These are phyloP conservation scores for Sphagnum contortum DNA, from an alignment of 225 moss, liverwort and hornwort species.

Conservation along the genomic window DNA sequence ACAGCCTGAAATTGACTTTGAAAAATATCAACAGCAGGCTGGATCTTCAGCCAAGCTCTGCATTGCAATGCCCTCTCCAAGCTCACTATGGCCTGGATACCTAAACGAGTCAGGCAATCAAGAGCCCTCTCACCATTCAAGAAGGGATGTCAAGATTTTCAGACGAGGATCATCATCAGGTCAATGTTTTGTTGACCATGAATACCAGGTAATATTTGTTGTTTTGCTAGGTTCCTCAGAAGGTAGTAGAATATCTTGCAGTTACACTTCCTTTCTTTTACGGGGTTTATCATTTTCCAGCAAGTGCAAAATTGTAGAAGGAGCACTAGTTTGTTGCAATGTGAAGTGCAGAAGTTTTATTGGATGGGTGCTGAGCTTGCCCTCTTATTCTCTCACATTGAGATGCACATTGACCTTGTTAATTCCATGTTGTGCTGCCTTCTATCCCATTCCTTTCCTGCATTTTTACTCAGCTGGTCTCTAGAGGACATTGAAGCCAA, in stretches of 20 bases:
- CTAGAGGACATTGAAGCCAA: background rate
- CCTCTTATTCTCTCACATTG: background rate
- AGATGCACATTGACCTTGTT: background rate
- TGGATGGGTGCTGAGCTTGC: background rate
- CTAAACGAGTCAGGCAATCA: background rate
- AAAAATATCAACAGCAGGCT: constrained; percentile 8
- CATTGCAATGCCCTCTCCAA: constrained; percentile 12
- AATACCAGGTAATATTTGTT: constrained; percentile 14
- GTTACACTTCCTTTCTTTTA: background rate
- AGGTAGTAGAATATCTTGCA: too few relatives aligned
- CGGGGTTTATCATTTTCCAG: background rate
- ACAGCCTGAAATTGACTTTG: constrained; percentile 5
- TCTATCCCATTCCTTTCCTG: background rate
- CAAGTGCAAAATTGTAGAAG: background rate
- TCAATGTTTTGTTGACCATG: constrained; percentile 9
- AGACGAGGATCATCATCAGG: constrained; percentile 8
- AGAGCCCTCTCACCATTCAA: constrained; percentile 3
- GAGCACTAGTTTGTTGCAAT: background rate
- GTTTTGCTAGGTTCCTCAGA: background rate
- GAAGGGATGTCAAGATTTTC: constrained; percentile 9
- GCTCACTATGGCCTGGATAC: constrained; percentile 10
- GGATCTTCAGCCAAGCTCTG: constrained; percentile 8
- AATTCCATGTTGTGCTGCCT: too few relatives aligned
- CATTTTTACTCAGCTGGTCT: background rate
- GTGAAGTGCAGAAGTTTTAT: background rate